Conservation (phyloP, 805 yeast species). For the Saccharomyces jurei region DNA sequence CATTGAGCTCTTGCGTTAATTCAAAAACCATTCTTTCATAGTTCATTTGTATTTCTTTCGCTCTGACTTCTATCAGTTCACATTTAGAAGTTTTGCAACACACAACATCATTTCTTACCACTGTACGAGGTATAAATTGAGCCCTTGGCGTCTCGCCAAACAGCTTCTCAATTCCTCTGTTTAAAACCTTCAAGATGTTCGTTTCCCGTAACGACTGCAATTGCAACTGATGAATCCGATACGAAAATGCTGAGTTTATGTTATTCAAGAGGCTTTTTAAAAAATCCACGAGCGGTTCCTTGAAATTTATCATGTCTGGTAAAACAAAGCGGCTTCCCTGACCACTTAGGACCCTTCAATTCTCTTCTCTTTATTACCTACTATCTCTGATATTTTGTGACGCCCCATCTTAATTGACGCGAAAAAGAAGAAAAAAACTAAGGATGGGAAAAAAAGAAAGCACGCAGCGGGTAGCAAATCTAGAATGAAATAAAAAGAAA, state of each 20-base stretch:
- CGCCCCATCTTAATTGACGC: neutral
- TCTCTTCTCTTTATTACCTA: neutral
- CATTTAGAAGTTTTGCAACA: neutral
- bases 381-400: neutral
- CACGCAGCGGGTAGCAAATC: neutral
- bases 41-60: neutral
- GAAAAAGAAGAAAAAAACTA: neutral
- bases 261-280: neutral
- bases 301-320: neutral
- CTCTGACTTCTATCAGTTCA: neutral
- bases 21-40: neutral
- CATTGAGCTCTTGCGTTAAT: neutral
- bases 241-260: neutral
- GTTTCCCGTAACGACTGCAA: neutral
- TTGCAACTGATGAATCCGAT: neutral
- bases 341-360: neutral
- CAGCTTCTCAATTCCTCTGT: neutral
- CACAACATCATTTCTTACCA: neutral
- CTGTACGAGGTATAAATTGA: neutral
- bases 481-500: neutral
- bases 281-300: neutral
- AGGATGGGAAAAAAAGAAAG: neutral
- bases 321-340: neutral
- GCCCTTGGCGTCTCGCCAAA: neutral
- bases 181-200: neutral